A percentile compares a stretch with the other conserved stretches of the same genome.
Conservation (phyloP, 495 filamentous ascomycete species). For the Lasiosphaeria miniovina region DNA sequence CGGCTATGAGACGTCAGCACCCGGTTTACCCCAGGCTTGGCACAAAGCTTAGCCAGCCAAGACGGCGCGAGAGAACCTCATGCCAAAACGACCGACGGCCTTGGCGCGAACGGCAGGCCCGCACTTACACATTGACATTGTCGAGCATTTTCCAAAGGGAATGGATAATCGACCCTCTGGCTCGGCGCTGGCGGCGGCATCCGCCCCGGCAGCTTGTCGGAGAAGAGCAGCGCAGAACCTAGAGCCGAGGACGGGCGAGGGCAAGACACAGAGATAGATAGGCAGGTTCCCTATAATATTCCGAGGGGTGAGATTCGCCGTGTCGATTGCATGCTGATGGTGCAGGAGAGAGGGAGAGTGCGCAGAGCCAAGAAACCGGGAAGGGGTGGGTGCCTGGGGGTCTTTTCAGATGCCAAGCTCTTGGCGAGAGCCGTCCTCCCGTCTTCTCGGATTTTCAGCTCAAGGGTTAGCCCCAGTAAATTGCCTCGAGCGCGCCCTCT, state of each 20-base stretch:
- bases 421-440: conserved; percentile 10
- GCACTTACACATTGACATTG: conserved; percentile 31
- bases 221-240: too few species aligned
- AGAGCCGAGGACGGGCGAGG: too few species aligned
- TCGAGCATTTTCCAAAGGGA: conserved; percentile 25
- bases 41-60: conserved; percentile 36
- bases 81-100: conserved; percentile 10
- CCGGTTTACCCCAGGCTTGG: conserved; percentile 33
- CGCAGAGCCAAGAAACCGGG: conserved; percentile 17
- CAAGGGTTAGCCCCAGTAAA: too few species aligned
- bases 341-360: conserved; percentile 12
- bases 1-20: conserved; percentile 34
- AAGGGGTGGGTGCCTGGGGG: conserved; percentile 13
- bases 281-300: background rate
- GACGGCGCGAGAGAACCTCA: conserved; percentile 17
- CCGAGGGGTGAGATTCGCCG: background rate
- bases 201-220: background rate
- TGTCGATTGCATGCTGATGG: background rate
- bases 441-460: conserved; percentile 8
- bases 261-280: background rate
- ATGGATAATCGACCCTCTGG: conserved; percentile 6
- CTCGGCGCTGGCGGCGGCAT: conserved; percentile 10
- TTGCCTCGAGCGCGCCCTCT: too few species aligned
- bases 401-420: conserved; percentile 28
- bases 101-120: conserved; percentile 10